A percentile compares a stretch with the other conserved stretches of the same genome.
Evolutionary conservation across 2,329 filamentous ascomycete species (phyloP).

Genomic region (Albifimbria verrucaria): DNA sequence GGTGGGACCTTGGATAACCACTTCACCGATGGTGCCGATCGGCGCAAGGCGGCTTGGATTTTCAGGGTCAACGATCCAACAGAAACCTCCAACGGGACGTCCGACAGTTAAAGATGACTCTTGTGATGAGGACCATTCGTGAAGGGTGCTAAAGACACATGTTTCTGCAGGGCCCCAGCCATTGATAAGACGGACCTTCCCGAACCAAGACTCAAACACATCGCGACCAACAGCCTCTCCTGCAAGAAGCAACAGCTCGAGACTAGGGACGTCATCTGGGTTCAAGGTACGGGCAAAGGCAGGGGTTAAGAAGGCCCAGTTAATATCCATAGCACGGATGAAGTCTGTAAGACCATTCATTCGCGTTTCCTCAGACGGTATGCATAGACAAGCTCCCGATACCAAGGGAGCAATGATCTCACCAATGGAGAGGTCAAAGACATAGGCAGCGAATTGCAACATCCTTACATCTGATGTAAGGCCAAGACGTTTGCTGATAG

Average conservation of each 20-base stretch:
- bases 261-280: constrained; percentile 11
- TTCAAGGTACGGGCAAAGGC: constrained; percentile 13
- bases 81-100: background rate
- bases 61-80: constrained; percentile 13
- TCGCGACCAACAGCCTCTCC: constrained; percentile 15
- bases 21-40: constrained; percentile 12
- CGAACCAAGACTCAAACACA: constrained; percentile 11
- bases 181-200: constrained; percentile 8
- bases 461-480: background rate
- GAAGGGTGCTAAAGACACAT: background rate
- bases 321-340: constrained; percentile 11
- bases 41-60: constrained; percentile 12
- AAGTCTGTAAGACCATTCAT: constrained; percentile 7
- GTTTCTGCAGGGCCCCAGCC: constrained; percentile 9
- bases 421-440: constrained; percentile 8
- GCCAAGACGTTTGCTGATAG: background rate
- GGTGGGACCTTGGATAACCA: constrained; percentile 16
- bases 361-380: constrained; percentile 18
- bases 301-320: constrained; percentile 19
- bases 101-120: constrained; percentile 4
- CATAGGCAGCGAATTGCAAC: constrained; percentile 11
- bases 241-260: constrained; percentile 12
- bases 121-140: constrained; percentile 4
- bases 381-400: constrained; percentile 16
- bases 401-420: constrained; percentile 11